Evolutionary conservation across 306 rosid species (phyloP), one percentile per base, ranked within the genome.

Genomic region (Luffa acutangula): DNA sequence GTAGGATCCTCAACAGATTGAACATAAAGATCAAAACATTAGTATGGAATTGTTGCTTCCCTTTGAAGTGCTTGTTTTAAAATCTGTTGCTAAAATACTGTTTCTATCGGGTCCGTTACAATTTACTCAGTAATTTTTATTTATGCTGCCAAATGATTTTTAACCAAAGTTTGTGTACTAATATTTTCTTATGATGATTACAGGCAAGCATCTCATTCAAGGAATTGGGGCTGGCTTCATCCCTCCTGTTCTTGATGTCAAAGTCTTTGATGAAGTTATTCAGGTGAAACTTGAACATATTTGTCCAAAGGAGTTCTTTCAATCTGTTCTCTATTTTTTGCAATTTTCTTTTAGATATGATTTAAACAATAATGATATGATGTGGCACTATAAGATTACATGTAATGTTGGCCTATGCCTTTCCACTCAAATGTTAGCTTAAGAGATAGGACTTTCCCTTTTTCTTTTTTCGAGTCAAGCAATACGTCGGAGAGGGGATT

Each of bases 181-280:
- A 45, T 39, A 13, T 71, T 25, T 71, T 13, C 7, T 42, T 20
- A 67, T 73, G 34, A 4, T 9, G 14, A 49, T 86, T 66, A 56
- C 41, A 92, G 98, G 97, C 41, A 85, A 76, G 84, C 97, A 94
- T 80, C 77, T 80, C 79, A 94, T 92, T 72, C 94, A 87, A 84
- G 97, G 98, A 80, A 77, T 94, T 45, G 98, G 96, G 69, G 84
- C 89, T 65, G 96, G 94, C 39, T 1, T 92, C 13, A 58, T 92
- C 70, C 91, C 93, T 34, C 4, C 12, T 42, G 77, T 92, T 41
- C 80, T 94, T 58, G 94, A 90, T 64, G 78, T 87, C 62, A 80
- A 83, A 48, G 3, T 94, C 54, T 87, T 90, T 13, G 90, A 94
- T 42, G 97, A 90, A 88, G 83, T 92, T 78, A 18, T 94, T 81